These are phyloP conservation scores for Ephemerocybe angulata DNA, from an alignment of 768 basidiomycete genomes.

Conservation along the genomic window DNA sequence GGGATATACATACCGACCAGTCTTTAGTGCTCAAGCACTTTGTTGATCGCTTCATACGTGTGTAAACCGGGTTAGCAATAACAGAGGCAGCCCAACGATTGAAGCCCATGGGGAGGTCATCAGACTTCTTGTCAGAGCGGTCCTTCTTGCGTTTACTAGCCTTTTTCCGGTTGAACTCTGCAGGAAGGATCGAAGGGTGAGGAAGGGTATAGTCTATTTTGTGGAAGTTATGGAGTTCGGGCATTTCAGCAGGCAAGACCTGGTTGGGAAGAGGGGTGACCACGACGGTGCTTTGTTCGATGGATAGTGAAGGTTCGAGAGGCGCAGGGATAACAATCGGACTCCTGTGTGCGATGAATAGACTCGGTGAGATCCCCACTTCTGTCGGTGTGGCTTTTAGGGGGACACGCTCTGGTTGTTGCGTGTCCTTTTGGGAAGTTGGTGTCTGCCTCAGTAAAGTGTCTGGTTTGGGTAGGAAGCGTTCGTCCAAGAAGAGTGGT, in stretches of 20 bases:
- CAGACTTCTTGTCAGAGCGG: conserved; percentile 52
- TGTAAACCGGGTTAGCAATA: conserved; percentile 73
- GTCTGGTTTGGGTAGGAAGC: too few relatives aligned
- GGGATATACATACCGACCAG: conserved; percentile 65
- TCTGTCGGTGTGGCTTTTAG: conserved; percentile 1
- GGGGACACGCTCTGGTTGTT: background rate
- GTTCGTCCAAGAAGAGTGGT: too few relatives aligned
- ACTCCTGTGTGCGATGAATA: conserved; percentile 7
- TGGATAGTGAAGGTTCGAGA: conserved; percentile 14
- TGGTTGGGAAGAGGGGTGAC: conserved; percentile 14
- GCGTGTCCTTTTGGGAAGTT: background rate
- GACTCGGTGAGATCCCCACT: background rate
- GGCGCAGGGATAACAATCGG: conserved; percentile 31
- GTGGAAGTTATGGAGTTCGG: conserved; percentile 32
- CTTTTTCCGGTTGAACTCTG: conserved; percentile 47
- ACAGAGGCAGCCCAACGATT: conserved; percentile 73
- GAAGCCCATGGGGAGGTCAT: conserved; percentile 62
- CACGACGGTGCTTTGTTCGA: conserved; percentile 7
- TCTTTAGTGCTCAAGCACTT: conserved; percentile 80
- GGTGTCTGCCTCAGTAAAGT: background rate
- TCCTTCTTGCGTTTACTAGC: conserved; percentile 42
- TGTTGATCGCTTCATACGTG: conserved; percentile 60
- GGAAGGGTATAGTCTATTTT: conserved; percentile 53
- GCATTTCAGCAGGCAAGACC: conserved; percentile 11
- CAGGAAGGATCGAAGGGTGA: conserved; percentile 49